phyloP scores from a whole-genome alignment of 306 rosid genomes.

The Acmispon strigosus region DNA sequence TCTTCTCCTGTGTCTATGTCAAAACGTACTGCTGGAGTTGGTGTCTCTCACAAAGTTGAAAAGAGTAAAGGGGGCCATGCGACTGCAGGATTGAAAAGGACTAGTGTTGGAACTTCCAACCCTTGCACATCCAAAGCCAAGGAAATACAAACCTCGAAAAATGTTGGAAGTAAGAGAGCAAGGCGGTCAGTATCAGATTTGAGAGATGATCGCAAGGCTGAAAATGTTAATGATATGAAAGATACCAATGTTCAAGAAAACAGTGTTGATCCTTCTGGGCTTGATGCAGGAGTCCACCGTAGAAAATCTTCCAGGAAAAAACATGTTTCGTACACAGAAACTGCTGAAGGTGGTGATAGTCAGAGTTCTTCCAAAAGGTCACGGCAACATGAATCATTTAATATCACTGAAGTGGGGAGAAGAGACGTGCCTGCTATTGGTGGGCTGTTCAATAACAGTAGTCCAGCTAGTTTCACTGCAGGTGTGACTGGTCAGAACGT shows the following conservation, averaged over 20 bases:
- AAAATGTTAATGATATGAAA: too few species aligned
- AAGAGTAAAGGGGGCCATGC: too few species aligned
- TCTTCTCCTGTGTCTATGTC: conserved; percentile 24
- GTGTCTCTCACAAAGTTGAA: too few species aligned
- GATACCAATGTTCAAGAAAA: too few species aligned
- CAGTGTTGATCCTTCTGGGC: conserved; percentile 23
- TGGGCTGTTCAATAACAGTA: conserved; percentile 10
- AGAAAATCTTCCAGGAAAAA: conserved; percentile 47
- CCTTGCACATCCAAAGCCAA: too few species aligned
- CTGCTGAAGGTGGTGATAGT: conserved; percentile 29
- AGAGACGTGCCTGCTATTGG: conserved; percentile 23
- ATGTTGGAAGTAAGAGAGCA: too few species aligned
- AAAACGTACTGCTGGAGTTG: conserved; percentile 27
- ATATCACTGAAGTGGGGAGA: conserved; percentile 15
- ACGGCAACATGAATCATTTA: conserved; percentile 20
- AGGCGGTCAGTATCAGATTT: too few species aligned
- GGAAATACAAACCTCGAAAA: too few species aligned
- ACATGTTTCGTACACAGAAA: conserved; percentile 34
- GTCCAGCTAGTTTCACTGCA: conserved; percentile 8
- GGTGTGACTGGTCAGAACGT: background rate
- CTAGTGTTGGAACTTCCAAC: too few species aligned
- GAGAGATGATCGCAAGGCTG: too few species aligned
- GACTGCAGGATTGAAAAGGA: too few species aligned
- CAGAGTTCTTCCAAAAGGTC: conserved; percentile 35
- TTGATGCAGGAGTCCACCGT: background rate